Evolutionary conservation across 2,329 filamentous ascomycete species (phyloP), one percentile per base, ranked within the genome.

Genomic region (Neopestalotiopsis sp.): DNA sequence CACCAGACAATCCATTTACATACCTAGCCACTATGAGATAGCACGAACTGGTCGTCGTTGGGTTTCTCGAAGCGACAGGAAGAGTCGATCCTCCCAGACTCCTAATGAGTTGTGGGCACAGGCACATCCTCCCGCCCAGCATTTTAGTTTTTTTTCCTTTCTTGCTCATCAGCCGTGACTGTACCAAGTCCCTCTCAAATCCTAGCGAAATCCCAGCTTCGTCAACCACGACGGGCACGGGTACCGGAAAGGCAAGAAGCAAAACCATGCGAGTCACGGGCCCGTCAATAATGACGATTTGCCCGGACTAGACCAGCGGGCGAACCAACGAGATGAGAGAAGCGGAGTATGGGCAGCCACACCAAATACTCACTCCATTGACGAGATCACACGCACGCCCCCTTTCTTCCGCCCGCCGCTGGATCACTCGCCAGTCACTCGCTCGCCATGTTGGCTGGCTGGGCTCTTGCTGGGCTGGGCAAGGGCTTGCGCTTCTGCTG

Each of bases 181-280:
- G 57, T 38, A 28, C 24, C 24, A 28, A 28, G 42, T 49, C 42
- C 42, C 45, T n/a, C 45, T 53, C 45, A n/a, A 3, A n/a, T 20
- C n/a, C 57, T 32, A 61, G 57, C 28, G 57, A 34, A 32, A 6
- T 49, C 49, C 56, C 49, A 57, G n/a, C 42, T 28, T 34, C 42
- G n/a, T 34, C 32, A 13, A 42, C 66, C 66, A 58, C 66, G 38
- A 61, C 68, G 49, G 65, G 61, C 65, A 70, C 65, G 57, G 58
- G 42, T 40, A 67, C 61, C 40, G 61, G 61, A 70, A 67, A 68
- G 66, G 68, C 64, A 73, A 72, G 66, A 67, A 67, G 66, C 59
- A 76, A 76, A 74, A 73, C 71, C 69, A 77, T 77, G 75, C 77
- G 76, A 79, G 77, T 79, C 77, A 79, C 77, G 76, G 74, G 76